Base-by-base conservation (phyloP, 768 basidiomycete genomes). In the Mrakia gelida region DNA sequence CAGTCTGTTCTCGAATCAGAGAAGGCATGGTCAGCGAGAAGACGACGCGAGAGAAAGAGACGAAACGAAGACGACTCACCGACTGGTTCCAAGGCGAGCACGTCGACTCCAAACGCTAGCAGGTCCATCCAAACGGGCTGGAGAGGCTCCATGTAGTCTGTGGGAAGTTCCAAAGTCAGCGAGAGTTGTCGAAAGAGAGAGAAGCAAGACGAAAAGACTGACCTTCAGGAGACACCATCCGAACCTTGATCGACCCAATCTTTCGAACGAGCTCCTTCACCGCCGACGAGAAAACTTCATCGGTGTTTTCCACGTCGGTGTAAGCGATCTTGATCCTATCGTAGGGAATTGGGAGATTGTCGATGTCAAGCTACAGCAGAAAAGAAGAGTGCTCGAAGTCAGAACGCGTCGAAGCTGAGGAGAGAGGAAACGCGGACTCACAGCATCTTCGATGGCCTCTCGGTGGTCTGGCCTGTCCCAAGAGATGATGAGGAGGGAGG, bases 71-170 rank as follows among this genome's bases (percentile, higher is more conserved):
- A 16, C 45, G 28, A 68, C 75, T 28, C 9, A 75, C 75, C 30
- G 30, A 26, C 23, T 6, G 45, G n/a, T 3, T 67, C 21, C 1
- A 32, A 41, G 16, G 32, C 43, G 75, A 68, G 38, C 7, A 67
- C 32, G 13, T 75, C 75, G 0, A 75, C 23, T 13, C 63, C 75
- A 26, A 65, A 30, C 8, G 34, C 75, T 2, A 75, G 45, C 13
- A 75, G 65, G 15, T 45, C 28, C 21, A 6, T 32, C 75, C 75
- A 75, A 32, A 54, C 26, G 13, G 75, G 63, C 45, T 38, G 26
- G 11, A 75, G 49, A 23, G 75, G 62, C 9, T 52, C 45, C 43
- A 75, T 45, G 28, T 65, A 75, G 0, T 28, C 75, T 75, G 45
- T 4, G 3, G 3, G 9, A 49, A 49, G 5, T 1, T 3, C 11